Percentiles rank a stretch among this genome's conserved stretches.
These are phyloP conservation scores for Penicillium sp. DNA, from an alignment of 2,329 filamentous ascomycete species.

Conservation along the genomic window DNA sequence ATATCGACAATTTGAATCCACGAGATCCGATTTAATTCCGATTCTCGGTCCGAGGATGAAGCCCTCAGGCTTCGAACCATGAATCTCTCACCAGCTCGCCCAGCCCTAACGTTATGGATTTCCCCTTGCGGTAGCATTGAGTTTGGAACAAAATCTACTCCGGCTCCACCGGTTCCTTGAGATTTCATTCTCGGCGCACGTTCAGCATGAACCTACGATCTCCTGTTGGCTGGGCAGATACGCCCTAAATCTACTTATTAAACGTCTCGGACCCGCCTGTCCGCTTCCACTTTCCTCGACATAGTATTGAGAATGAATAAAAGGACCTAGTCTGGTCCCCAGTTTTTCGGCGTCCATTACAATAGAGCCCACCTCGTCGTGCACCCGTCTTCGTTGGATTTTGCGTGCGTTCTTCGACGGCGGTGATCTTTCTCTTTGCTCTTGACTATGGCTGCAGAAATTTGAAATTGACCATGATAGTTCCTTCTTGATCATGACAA, in stretches of 20 bases:
- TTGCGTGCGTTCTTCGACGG: not conserved
- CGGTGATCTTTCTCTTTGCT: not conserved
- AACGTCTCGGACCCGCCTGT: conserved; percentile 11
- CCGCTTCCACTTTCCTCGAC: conserved; percentile 14
- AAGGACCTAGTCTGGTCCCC: not conserved
- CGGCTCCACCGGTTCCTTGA: conserved; percentile 12
- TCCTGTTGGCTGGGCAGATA: conserved; percentile 13
- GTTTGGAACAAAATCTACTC: conserved; percentile 4
- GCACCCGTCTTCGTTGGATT: not conserved
- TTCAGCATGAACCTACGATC: not conserved
- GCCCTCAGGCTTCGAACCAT: not conserved
- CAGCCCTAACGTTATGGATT: not conserved
- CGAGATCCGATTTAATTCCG: too few species aligned
- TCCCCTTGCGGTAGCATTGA: not conserved
- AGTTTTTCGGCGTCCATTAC: conserved; percentile 2
- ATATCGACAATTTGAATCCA: too few species aligned
- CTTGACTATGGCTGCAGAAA: conserved; percentile 1
- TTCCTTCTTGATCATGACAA: conserved; percentile 23
- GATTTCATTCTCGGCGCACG: not conserved
- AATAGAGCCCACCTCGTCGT: not conserved
- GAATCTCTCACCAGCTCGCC: not conserved
- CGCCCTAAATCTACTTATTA: not conserved
- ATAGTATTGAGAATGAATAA: not conserved
- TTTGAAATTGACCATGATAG: conserved; percentile 10
- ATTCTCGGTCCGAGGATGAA: not conserved